Evolutionary conservation across 495 filamentous ascomycete species (phyloP).

Genomic region (Amniculicola lignicola): DNA sequence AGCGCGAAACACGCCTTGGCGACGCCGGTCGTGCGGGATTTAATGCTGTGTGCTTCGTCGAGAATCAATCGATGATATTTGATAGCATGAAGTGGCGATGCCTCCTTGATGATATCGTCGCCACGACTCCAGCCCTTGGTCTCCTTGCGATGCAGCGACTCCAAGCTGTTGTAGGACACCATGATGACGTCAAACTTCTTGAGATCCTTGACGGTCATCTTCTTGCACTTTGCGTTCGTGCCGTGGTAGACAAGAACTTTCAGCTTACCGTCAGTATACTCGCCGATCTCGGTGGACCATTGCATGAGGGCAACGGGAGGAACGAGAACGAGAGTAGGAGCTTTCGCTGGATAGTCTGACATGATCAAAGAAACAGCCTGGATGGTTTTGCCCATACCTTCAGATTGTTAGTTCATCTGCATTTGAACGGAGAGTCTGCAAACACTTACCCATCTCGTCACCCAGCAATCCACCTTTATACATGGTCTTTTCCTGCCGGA

Average conservation of each 20-base stretch:
- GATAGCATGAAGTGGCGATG: conserved; percentile 82
- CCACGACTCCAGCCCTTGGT: conserved; percentile 83
- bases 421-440: not conserved
- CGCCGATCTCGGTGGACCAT: conserved; percentile 89
- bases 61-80: conserved; percentile 88
- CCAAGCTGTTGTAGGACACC: conserved; percentile 88
- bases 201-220: conserved; percentile 65
- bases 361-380: conserved; percentile 96
- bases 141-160: conserved; percentile 88
- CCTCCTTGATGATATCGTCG: conserved; percentile 70
- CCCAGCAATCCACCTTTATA: conserved; percentile 89
- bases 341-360: conserved; percentile 83
- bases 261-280: conserved; percentile 84
- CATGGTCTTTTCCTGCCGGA: conserved; percentile 73
- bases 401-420: not conserved
- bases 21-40: conserved; percentile 79
- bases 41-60: conserved; percentile 96
- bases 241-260: conserved; percentile 89
- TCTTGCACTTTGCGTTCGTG: conserved; percentile 76
- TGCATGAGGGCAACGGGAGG: conserved; percentile 96
- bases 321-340: conserved; percentile 83
- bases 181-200: conserved; percentile 86
- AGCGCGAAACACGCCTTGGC: conserved; percentile 93
- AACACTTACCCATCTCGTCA: conserved; percentile 77
- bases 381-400: conserved; percentile 87